Percentiles rank a stretch among this genome's conserved stretches.
These are phyloP conservation scores for Paspalum notatum DNA, from an alignment of 176 grass and related monocot genomes.

Conservation along the genomic window DNA sequence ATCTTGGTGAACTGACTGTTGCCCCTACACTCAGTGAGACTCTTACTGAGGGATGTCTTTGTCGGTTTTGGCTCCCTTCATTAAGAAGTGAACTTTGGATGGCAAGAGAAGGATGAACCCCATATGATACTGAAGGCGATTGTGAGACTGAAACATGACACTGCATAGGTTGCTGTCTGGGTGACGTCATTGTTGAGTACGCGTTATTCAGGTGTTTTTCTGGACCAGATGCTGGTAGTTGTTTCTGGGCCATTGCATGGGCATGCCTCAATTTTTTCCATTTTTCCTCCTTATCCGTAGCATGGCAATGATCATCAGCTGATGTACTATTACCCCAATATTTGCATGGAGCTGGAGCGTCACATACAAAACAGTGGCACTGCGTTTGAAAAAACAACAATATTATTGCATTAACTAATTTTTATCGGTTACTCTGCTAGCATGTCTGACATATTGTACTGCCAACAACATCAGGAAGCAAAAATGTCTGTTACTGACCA, in stretches of 20 bases:
- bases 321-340: constrained; percentile 65
- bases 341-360: constrained; percentile 75
- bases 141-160: constrained; percentile 26
- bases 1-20: constrained; percentile 40
- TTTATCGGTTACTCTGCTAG: constrained; percentile 6
- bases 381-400: constrained; percentile 64
- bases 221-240: constrained; percentile 37
- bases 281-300: constrained; percentile 69
- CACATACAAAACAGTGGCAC: constrained; percentile 99
- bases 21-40: constrained; percentile 39
- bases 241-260: constrained; percentile 45
- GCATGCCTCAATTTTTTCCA: constrained; percentile 66
- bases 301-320: constrained; percentile 74
- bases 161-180: constrained; percentile 36
- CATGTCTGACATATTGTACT: constrained; percentile 1
- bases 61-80: constrained; percentile 43
- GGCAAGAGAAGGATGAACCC: constrained; percentile 22
- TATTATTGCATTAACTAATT: not conserved
- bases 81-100: constrained; percentile 15
- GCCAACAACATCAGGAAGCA: constrained; percentile 4
- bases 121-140: constrained; percentile 31
- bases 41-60: constrained; percentile 44
- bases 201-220: constrained; percentile 37
- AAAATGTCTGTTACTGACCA: constrained; percentile 60
- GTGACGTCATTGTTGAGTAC: constrained; percentile 26